A percentile compares a stretch with the other conserved stretches of the same genome.
phyloP scores from a whole-genome alignment of 768 basidiomycete genomes.

The Mycena vitilis region DNA sequence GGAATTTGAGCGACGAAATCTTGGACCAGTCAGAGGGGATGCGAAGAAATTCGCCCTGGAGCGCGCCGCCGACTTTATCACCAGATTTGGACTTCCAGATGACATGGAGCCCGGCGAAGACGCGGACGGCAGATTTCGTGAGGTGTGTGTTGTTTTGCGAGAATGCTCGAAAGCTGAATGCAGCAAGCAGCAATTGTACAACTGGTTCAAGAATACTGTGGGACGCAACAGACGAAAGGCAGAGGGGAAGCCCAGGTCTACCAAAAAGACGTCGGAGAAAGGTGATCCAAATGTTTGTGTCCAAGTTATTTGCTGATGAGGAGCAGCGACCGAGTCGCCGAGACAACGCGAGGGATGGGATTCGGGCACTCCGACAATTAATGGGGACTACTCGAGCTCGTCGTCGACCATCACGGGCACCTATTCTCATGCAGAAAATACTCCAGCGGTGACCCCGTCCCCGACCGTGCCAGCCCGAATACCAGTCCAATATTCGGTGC shows the following conservation, averaged over 20 bases:
- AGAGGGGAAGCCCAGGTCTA: slow-evolving; percentile 64
- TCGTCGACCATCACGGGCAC: slow-evolving; percentile 48
- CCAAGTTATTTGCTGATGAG: slow-evolving; percentile 19
- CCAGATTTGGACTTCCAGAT: slow-evolving; percentile 66
- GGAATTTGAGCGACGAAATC: slow-evolving; percentile 70
- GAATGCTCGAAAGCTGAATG: not conserved
- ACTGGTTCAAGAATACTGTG: slow-evolving; percentile 80
- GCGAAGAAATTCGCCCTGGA: slow-evolving; percentile 78
- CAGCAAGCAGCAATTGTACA: slow-evolving; percentile 70
- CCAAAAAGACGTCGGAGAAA: slow-evolving; percentile 65
- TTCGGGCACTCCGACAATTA: slow-evolving; percentile 4
- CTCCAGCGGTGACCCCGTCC: slow-evolving; percentile 29
- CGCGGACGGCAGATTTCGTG: slow-evolving; percentile 69
- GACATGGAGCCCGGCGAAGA: slow-evolving; percentile 68
- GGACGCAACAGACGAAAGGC: slow-evolving; percentile 69
- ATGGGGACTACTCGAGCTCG: slow-evolving; percentile 31
- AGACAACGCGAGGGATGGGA: slow-evolving; percentile 21
- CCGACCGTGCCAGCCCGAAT: slow-evolving; percentile 28
- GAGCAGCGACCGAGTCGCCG: slow-evolving; percentile 16
- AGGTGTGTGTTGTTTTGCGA: slow-evolving; percentile 52
- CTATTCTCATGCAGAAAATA: slow-evolving; percentile 54
- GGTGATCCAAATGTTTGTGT: slow-evolving; percentile 44
- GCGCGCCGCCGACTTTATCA: slow-evolving; percentile 70
- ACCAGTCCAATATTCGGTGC: slow-evolving; percentile 25
- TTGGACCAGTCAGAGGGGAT: slow-evolving; percentile 72